These are phyloP conservation scores for Pseudocercospora musae DNA, from an alignment of 2,329 filamentous ascomycete species.

Conservation along the genomic window DNA sequence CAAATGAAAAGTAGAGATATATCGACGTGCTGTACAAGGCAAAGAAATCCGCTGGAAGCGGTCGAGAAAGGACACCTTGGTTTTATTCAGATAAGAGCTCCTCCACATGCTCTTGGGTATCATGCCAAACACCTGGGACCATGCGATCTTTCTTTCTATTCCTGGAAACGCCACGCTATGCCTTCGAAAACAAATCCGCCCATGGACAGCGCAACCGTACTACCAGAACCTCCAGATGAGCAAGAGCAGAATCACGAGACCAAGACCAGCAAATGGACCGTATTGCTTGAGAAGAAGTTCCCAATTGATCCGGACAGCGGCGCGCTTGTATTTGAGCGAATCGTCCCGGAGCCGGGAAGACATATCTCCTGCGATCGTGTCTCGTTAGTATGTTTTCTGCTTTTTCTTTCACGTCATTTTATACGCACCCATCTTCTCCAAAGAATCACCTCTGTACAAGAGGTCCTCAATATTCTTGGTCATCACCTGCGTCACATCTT, in stretches of 20 bases:
- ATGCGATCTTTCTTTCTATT: slow-evolving; percentile 16
- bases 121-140: slow-evolving; percentile 19
- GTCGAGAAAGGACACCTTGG: neutral
- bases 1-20: neutral
- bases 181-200: slow-evolving; percentile 13
- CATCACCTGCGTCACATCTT: slow-evolving; percentile 98
- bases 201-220: slow-evolving; percentile 5
- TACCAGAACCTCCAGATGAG: slow-evolving; percentile 93
- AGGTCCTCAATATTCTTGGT: slow-evolving; percentile 99
- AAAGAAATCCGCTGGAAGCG: neutral
- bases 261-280: slow-evolving; percentile 80
- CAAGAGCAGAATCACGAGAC: slow-evolving; percentile 78
- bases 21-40: neutral
- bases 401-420: slow-evolving; percentile 51
- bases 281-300: slow-evolving; percentile 95
- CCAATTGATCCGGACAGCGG: slow-evolving; percentile 96
- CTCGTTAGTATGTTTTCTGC: slow-evolving; percentile 2
- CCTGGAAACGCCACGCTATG: slow-evolving; percentile 27
- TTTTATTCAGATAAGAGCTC: slow-evolving; percentile 13
- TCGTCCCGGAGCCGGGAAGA: slow-evolving; percentile 76
- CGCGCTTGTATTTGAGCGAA: slow-evolving; percentile 87
- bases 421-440: slow-evolving; percentile 84
- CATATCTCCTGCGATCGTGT: slow-evolving; percentile 21
- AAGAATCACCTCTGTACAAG: slow-evolving; percentile 85
- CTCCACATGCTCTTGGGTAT: slow-evolving; percentile 26